These are phyloP conservation scores for Edaphochlamys debaryana DNA, from an alignment of 139 green algal genomes.

Conservation along the genomic window DNA sequence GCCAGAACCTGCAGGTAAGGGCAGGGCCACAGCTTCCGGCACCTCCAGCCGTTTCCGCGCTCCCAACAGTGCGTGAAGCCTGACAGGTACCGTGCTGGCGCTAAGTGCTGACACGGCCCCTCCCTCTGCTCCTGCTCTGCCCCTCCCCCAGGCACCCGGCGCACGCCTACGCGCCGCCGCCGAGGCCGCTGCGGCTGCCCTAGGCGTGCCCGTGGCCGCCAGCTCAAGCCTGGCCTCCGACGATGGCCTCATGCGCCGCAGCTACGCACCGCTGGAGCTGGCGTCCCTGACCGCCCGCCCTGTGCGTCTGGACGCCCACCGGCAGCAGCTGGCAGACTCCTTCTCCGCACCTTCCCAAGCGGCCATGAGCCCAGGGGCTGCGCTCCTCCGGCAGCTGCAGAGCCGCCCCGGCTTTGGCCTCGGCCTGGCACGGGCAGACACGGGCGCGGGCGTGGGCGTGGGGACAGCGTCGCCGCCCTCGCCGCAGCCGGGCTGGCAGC, in stretches of 20 bases:
- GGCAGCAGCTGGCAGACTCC: background rate
- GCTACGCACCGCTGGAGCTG: conserved; percentile 28
- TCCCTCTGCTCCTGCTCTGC: too few species aligned
- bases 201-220: too few species aligned
- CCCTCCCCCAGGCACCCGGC: background rate
- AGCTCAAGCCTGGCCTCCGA: background rate
- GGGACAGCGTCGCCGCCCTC: background rate
- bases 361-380: background rate
- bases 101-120: too few species aligned
- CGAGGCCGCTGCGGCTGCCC: background rate
- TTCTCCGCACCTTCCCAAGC: background rate
- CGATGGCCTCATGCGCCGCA: conserved; percentile 20
- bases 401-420: too few species aligned
- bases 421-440: too few species aligned
- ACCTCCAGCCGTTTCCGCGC: background rate
- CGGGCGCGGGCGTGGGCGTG: too few species aligned
- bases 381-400: background rate
- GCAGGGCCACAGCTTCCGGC: too few species aligned
- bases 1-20: conserved; percentile 16
- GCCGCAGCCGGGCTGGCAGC: too few species aligned
- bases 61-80: background rate
- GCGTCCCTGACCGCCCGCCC: conserved; percentile 11
- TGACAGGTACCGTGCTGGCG: too few species aligned
- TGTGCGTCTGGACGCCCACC: conserved; percentile 2
- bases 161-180: background rate